phyloP scores from a whole-genome alignment of 768 basidiomycete genomes.

The Rhodotorula paludigena region DNA sequence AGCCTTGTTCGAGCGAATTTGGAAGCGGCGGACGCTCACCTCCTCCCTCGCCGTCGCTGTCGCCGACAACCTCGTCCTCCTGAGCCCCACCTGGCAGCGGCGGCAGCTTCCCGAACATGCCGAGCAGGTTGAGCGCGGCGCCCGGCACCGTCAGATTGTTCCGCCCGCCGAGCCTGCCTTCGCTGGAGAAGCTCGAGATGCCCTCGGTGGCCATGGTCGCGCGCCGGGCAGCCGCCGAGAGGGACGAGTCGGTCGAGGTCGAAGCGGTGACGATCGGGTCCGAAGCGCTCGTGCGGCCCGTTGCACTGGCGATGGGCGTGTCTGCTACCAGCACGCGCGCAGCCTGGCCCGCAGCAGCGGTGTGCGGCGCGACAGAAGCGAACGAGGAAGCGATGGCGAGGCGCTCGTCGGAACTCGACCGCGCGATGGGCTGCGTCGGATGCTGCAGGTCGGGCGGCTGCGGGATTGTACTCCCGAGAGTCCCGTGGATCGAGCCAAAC shows the following conservation, averaged over 20 bases:
- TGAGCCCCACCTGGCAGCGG: not conserved
- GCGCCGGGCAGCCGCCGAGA: no score
- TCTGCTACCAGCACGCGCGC: not conserved
- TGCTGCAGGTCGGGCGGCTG: not conserved
- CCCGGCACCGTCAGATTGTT: not conserved
- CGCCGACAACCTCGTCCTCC: constrained; percentile 5
- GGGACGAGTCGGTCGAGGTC: no score
- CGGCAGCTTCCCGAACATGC: no score
- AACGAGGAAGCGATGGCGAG: not conserved
- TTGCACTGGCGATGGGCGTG: not conserved
- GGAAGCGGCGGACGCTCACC: not conserved
- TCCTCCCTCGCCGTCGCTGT: constrained; percentile 30
- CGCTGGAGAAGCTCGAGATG: not conserved
- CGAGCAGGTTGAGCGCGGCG: no score
- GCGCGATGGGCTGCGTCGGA: not conserved
- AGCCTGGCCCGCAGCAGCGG: not conserved
- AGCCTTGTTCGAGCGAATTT: no score
- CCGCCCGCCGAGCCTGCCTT: not conserved
- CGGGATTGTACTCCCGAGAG: not conserved
- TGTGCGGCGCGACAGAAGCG: not conserved
- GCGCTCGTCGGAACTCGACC: not conserved
- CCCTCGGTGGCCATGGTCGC: not conserved
- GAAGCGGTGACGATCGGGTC: constrained; percentile 2
- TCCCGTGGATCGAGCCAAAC: constrained; percentile 14
- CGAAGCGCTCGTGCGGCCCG: not conserved